phyloP scores from a whole-genome alignment of 768 basidiomycete species.

The Tricholoma sp. region DNA sequence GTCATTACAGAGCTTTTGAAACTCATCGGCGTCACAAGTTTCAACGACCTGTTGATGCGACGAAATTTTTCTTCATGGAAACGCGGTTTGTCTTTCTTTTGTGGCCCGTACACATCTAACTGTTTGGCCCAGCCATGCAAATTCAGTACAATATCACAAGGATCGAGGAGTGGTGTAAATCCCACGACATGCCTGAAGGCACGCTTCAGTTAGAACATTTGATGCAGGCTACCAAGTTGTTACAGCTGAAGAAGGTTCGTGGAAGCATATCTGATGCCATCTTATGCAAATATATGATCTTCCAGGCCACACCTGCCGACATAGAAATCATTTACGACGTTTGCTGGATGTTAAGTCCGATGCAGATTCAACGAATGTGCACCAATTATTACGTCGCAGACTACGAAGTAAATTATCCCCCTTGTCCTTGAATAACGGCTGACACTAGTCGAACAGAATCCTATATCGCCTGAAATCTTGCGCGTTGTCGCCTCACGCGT shows the following conservation, averaged over 20 bases:
- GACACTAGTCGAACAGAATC: constrained; percentile 51
- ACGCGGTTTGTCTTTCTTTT: constrained; percentile 58
- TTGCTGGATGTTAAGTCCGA: constrained; percentile 99
- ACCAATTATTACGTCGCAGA: constrained; percentile 99
- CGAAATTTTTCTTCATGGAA: constrained; percentile 99
- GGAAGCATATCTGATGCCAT: background rate
- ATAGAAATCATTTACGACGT: constrained; percentile 99
- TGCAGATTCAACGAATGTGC: constrained; percentile 99
- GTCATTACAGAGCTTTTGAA: constrained; percentile 93
- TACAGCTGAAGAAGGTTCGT: constrained; percentile 93
- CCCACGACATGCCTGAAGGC: constrained; percentile 99
- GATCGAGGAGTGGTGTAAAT: constrained; percentile 99
- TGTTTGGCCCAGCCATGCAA: constrained; percentile 79
- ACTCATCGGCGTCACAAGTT: constrained; percentile 92
- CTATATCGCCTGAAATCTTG: constrained; percentile 95
- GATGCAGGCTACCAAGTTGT: constrained; percentile 98
- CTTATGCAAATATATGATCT: background rate
- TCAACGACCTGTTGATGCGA: constrained; percentile 97
- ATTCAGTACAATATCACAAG: constrained; percentile 99
- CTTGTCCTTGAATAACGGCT: background rate
- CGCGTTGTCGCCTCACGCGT: constrained; percentile 95
- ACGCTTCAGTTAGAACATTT: constrained; percentile 96
- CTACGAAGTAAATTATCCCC: constrained; percentile 67
- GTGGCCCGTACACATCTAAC: background rate
- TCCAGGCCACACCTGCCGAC: constrained; percentile 83